Conservation (phyloP, 305 asterid genomes). For the Plantago coronopus region DNA sequence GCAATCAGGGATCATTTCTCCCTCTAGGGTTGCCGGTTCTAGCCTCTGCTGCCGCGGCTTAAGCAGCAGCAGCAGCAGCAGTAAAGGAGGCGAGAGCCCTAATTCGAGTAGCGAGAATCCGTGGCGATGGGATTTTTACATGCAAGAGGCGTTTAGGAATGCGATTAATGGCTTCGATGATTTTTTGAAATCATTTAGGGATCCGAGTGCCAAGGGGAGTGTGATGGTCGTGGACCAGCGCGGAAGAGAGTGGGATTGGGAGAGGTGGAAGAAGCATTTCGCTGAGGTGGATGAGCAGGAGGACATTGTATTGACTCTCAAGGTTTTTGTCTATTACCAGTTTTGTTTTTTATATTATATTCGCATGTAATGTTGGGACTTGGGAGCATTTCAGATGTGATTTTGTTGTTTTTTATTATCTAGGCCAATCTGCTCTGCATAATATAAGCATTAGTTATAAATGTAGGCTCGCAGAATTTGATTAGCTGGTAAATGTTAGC, state of each 20-base stretch:
- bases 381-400: neutral
- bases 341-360: no score
- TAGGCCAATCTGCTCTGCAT: no score
- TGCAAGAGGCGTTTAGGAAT: conserved; percentile 57
- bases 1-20: conserved; percentile 28
- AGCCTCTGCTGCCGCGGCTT: conserved; percentile 43
- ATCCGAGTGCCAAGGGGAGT: conserved; percentile 29
- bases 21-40: conserved; percentile 44
- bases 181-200: conserved; percentile 43
- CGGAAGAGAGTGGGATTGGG: conserved; percentile 83
- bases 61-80: no score
- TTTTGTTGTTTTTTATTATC: neutral
- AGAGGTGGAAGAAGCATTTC: conserved; percentile 82
- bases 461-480: neutral
- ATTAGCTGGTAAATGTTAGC: neutral
- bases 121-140: conserved; percentile 62
- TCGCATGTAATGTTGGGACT: neutral
- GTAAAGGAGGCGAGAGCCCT: conserved; percentile 31
- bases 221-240: conserved; percentile 29
- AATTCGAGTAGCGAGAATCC: conserved; percentile 37
- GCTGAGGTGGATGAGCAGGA: conserved; percentile 78
- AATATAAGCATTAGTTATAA: no score
- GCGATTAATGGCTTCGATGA: conserved; percentile 53
- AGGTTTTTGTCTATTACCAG: conserved; percentile 34
- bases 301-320: conserved; percentile 59